phyloP scores from a whole-genome alignment of 2,329 filamentous ascomycete species.

The Penicillium hordei region DNA sequence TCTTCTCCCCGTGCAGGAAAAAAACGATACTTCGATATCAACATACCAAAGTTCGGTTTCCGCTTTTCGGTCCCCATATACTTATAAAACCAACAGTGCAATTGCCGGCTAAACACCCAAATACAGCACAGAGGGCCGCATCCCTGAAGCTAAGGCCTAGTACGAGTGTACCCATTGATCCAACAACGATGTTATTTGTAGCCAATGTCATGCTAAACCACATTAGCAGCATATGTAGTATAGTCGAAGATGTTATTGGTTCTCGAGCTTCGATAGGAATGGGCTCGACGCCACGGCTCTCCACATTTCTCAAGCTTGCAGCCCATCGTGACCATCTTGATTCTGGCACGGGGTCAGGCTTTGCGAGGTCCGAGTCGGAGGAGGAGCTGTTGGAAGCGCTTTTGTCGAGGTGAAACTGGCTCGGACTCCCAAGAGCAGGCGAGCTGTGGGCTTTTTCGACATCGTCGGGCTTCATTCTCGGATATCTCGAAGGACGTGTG shows the following conservation, averaged over 20 bases:
- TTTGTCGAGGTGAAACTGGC: conserved; percentile 23
- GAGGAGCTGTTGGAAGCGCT: conserved; percentile 10
- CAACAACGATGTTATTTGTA: conserved; percentile 44
- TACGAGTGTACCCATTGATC: conserved; percentile 44
- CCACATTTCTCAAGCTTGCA: conserved; percentile 26
- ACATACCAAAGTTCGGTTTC: conserved; percentile 45
- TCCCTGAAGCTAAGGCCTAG: conserved; percentile 44
- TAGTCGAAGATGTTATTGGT: conserved; percentile 24
- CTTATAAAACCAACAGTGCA: conserved; percentile 43
- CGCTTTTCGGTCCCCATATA: conserved; percentile 44
- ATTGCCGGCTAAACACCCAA: conserved; percentile 39
- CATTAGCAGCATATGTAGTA: conserved; percentile 36
- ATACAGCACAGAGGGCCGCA: conserved; percentile 39
- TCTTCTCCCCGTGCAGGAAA: not conserved
- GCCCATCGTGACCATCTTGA: conserved; percentile 27
- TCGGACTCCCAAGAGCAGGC: conserved; percentile 26
- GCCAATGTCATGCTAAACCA: conserved; percentile 45
- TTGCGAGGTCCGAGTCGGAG: conserved; percentile 8
- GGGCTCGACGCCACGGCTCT: conserved; percentile 30
- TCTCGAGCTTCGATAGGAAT: conserved; percentile 31
- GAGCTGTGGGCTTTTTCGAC: conserved; percentile 30
- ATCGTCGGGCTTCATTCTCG: conserved; percentile 22
- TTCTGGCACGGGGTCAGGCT: conserved; percentile 7
- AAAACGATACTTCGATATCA: not conserved
- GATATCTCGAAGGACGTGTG: not conserved